These are phyloP conservation scores for Phytophthora sojae DNA, from an alignment of 352 stramenopile genomes.

Conservation along the genomic window DNA sequence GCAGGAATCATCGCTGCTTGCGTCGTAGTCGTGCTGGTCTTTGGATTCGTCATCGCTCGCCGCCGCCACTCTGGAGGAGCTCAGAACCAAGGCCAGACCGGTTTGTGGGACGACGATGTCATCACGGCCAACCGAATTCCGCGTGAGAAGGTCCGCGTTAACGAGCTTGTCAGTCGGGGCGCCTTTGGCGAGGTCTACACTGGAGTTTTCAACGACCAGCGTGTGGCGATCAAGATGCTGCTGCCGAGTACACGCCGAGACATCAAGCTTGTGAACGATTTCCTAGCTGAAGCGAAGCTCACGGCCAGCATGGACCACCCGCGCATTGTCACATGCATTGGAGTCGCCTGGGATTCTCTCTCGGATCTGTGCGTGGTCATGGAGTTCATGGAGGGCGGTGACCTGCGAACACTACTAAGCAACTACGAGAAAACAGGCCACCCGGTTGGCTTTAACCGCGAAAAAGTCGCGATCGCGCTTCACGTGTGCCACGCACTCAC, in stretches of 20 bases:
- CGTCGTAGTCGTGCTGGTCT: too few species aligned
- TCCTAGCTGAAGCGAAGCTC: conserved; percentile 13
- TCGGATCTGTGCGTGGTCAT: conserved; percentile 20
- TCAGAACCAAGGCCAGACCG: too few species aligned
- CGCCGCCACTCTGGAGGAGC: too few species aligned
- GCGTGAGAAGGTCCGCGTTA: conserved; percentile 14
- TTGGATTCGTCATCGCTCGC: too few species aligned
- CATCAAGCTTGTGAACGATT: conserved; percentile 16
- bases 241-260: conserved; percentile 18
- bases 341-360: conserved; percentile 17
- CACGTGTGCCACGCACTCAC: conserved; percentile 43
- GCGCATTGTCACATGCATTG: conserved; percentile 9
- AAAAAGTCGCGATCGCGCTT: conserved; percentile 33
- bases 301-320: conserved; percentile 19
- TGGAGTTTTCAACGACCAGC: conserved; percentile 9
- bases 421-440: conserved; percentile 10
- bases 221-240: conserved; percentile 20
- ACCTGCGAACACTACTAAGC: conserved; percentile 3
- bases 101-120: too few species aligned
- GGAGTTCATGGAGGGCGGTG: conserved; percentile 18
- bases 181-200: conserved; percentile 21
- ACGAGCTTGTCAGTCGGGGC: conserved; percentile 9
- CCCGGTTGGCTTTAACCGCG: neutral
- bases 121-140: conserved; percentile 19
- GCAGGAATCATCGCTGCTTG: too few species aligned